A percentile compares a stretch with the other conserved stretches of the same genome.
Conservation (phyloP, 2,329 filamentous ascomycete species). For the Lizonia empirigonia region DNA sequence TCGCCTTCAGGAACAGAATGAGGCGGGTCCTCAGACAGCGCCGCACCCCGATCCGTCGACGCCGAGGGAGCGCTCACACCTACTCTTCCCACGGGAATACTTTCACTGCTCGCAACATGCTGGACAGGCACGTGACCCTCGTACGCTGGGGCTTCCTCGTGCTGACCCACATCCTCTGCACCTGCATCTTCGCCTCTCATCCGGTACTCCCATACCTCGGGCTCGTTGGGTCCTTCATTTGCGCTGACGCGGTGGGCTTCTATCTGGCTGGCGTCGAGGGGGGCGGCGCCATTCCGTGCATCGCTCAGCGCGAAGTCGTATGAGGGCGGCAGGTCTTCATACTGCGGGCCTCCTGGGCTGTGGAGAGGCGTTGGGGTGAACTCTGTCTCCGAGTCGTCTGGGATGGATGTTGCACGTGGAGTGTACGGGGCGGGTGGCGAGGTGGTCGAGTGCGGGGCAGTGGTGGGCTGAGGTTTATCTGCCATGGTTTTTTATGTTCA, state of each 20-base stretch:
- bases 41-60: neutral
- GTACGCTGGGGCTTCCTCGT: constrained; percentile 30
- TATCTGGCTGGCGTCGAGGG: constrained; percentile 35
- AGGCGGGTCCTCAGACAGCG: constrained; percentile 28
- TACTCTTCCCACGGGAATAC: constrained; percentile 32
- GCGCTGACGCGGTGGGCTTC: constrained; percentile 34
- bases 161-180: constrained; percentile 16
- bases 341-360: constrained; percentile 41
- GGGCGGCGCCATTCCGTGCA: constrained; percentile 32
- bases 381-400: constrained; percentile 42
- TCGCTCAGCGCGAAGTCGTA: constrained; percentile 46
- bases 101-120: constrained; percentile 26
- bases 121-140: constrained; percentile 33
- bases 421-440: constrained; percentile 29
- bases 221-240: constrained; percentile 29
- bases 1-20: constrained; percentile 35
- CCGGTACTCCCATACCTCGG: constrained; percentile 35
- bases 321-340: constrained; percentile 46
- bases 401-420: constrained; percentile 37
- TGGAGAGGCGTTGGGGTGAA: constrained; percentile 39
- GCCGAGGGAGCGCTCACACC: constrained; percentile 1
- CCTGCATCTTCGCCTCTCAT: constrained; percentile 25
- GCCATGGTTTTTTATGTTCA: too few species aligned
- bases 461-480: constrained; percentile 19
- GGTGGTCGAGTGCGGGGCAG: constrained; percentile 18